A percentile compares a stretch with the other conserved stretches of the same genome.
Evolutionary conservation across 1,139 yeast species (phyloP).

Genomic region (Geotrichum candidum): DNA sequence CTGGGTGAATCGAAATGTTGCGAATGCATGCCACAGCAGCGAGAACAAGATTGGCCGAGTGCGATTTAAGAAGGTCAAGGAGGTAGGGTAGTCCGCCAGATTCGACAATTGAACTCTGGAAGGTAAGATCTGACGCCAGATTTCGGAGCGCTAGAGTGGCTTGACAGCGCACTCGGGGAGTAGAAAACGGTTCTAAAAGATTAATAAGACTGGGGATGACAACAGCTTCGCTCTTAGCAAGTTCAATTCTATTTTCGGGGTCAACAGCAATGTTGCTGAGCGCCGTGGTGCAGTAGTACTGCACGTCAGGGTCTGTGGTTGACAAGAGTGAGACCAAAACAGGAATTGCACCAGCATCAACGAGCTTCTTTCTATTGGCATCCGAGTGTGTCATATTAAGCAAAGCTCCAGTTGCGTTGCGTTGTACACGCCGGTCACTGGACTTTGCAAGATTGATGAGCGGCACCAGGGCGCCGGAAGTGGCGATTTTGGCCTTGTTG

Average conservation of each 20-base stretch:
- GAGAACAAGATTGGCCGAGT: slow-evolving; percentile 74
- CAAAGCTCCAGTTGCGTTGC: slow-evolving; percentile 97
- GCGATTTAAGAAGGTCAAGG: slow-evolving; percentile 82
- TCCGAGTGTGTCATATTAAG: slow-evolving; percentile 97
- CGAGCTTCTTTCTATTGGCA: slow-evolving; percentile 93
- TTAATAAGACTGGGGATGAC: slow-evolving; percentile 81
- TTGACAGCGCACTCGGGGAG: slow-evolving; percentile 94
- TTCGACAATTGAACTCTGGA: slow-evolving; percentile 91
- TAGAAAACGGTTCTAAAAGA: slow-evolving; percentile 89
- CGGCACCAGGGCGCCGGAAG: slow-evolving; percentile 93
- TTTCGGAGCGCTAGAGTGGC: slow-evolving; percentile 94
- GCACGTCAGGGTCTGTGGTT: slow-evolving; percentile 91
- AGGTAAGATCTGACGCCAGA: slow-evolving; percentile 84
- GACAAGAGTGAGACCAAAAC: slow-evolving; percentile 82
- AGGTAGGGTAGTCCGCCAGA: slow-evolving; percentile 84
- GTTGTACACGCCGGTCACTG: slow-evolving; percentile 89
- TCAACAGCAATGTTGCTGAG: slow-evolving; percentile 96
- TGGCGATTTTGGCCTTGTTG: slow-evolving; percentile 90
- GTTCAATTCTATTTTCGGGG: slow-evolving; percentile 77
- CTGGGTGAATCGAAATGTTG: slow-evolving; percentile 92
- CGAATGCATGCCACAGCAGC: slow-evolving; percentile 98
- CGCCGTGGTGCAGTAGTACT: slow-evolving; percentile 97
- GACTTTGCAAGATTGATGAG: slow-evolving; percentile 90
- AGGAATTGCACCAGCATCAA: slow-evolving; percentile 97
- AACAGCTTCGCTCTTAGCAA: slow-evolving; percentile 66